Base-by-base conservation (phyloP, 108 stramenopile genomes). In the Nitzschia sp. region DNA sequence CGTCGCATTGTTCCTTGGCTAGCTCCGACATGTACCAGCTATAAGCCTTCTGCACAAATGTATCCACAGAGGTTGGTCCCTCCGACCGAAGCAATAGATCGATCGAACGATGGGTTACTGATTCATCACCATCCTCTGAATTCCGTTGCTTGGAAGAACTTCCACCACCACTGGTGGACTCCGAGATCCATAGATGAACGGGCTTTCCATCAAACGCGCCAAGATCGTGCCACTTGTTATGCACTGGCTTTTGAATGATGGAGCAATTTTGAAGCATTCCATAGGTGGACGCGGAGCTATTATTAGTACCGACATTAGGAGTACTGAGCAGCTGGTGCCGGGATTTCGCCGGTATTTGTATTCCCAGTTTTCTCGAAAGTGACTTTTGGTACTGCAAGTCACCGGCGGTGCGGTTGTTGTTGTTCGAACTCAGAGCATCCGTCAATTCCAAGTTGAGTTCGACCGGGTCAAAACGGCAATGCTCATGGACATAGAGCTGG, bases 201-300 rank as follows among this genome's bases (percentile, higher is more conserved):
- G 45, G 50, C 5, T 54, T 50, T 3, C 78, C 74, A 72, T 78
- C 57, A n/a, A 30, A 76, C 13, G 53, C 30, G 13, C 73, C 69
- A 45, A 79, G 19, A 28, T 77, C 38, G 35, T 68, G 68, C 76
- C 73, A 80, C 58, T 68, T 36, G 31, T 71, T 68, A n/a, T 69
- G 67, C 6, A 59, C 56, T 30, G 38, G 50, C 3, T 75, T 66
- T 5, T 76, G 36, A 38, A 83, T 45, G n/a, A 57, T 65, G 67
- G 79, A 80, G 19, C 78, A 61, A 21, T 53, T 47, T 11, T 79
- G 58, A 8, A 26, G 64, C 17, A 71, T 76, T 13, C 46, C 67
- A 32, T 74, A 11, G 1, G 72, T 77, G 22, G 45, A 58, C 23
- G 31, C 15, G 21, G 32, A 58, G 22, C 59, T 3, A 0, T 77